Conservation (phyloP, 768 basidiomycete species). For the Crepidotus variabilis region DNA sequence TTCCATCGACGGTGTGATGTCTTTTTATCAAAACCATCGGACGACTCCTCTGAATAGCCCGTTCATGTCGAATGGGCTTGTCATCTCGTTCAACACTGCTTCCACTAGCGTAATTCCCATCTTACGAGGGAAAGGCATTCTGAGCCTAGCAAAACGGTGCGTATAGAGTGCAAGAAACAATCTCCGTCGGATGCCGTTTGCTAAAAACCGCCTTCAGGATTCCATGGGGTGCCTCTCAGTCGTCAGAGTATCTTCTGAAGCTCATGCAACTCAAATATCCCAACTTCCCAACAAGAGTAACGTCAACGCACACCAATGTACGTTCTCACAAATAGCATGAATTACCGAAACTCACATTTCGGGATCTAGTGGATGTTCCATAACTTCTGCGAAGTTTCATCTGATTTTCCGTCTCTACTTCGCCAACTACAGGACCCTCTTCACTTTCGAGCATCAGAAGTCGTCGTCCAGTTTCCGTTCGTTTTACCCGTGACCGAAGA, state of each 20-base stretch:
- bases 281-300: constrained; percentile 84
- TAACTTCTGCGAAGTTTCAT: constrained; percentile 78
- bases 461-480: constrained; percentile 88
- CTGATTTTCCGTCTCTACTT: constrained; percentile 72
- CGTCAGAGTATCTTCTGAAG: constrained; percentile 89
- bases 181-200: background rate
- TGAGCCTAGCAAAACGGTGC: constrained; percentile 86
- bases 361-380: constrained; percentile 81
- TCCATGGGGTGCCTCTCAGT: constrained; percentile 90
- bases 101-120: constrained; percentile 91
- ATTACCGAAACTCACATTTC: background rate
- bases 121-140: constrained; percentile 72
- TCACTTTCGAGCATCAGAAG: constrained; percentile 58
- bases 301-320: constrained; percentile 73
- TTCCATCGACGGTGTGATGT: constrained; percentile 88
- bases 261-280: constrained; percentile 95
- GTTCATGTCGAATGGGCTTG: constrained; percentile 69
- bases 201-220: constrained; percentile 47
- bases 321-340: background rate
- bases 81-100: constrained; percentile 88
- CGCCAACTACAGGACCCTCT: constrained; percentile 63
- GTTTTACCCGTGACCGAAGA: constrained; percentile 60
- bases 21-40: constrained; percentile 79
- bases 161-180: background rate
- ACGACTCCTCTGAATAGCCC: constrained; percentile 27